These are phyloP conservation scores for Hondaea fermentalgiana DNA, from an alignment of 108 stramenopile species.

Conservation along the genomic window DNA sequence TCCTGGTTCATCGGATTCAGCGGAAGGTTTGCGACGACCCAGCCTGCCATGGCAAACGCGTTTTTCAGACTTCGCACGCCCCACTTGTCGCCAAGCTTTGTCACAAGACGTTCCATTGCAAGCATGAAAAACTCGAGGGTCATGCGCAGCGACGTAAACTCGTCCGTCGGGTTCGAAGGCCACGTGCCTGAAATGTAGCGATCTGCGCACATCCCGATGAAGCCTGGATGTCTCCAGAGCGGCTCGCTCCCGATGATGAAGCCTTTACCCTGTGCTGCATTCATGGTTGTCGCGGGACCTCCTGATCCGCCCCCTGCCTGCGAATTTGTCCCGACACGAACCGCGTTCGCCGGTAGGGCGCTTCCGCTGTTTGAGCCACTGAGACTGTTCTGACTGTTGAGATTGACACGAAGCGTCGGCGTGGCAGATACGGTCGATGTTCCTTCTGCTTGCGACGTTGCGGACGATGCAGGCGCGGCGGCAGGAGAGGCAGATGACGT, in stretches of 20 bases:
- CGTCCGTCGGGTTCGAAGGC: not conserved
- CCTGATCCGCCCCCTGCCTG: not conserved
- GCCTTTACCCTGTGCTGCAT: too few relatives aligned
- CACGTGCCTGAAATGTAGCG: not conserved
- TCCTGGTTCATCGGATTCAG: not conserved
- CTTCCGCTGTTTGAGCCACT: too few relatives aligned
- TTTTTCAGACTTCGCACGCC: not conserved
- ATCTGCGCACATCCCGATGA: not conserved
- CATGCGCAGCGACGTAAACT: not conserved
- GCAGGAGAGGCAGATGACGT: not conserved
- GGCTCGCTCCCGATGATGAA: not conserved
- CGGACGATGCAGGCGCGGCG: not conserved
- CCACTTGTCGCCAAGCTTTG: not conserved
- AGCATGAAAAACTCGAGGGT: not conserved
- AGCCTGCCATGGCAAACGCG: not conserved
- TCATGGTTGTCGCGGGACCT: too few relatives aligned
- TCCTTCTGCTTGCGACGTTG: not conserved
- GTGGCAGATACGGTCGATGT: not conserved
- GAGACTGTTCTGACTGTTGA: too few relatives aligned
- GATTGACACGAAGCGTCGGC: not conserved
- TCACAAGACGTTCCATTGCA: not conserved
- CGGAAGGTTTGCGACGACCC: constrained; percentile 8
- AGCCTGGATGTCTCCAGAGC: constrained; percentile 7
- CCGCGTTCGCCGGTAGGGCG: not conserved
- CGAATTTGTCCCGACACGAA: not conserved